phyloP scores from a whole-genome alignment of 1,284 basidiomycete species.

The Lentinus polychrous region DNA sequence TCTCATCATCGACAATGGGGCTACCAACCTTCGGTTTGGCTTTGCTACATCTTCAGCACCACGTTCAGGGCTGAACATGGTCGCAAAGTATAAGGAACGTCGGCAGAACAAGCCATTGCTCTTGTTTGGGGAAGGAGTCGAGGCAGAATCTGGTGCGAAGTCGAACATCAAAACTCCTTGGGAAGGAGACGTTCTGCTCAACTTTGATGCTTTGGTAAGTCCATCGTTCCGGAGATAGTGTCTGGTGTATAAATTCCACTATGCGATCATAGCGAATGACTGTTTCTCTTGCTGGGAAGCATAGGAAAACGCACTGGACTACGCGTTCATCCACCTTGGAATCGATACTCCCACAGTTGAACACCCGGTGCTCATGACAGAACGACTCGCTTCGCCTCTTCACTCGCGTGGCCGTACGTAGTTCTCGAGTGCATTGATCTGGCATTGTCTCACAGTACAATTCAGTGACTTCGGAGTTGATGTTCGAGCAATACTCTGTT shows the following conservation, averaged over 20 bases:
- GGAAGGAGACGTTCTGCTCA: slow-evolving; percentile 87
- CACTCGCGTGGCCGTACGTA: slow-evolving; percentile 81
- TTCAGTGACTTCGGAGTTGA: slow-evolving; percentile 88
- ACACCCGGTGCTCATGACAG: slow-evolving; percentile 93
- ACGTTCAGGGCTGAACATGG: slow-evolving; percentile 58
- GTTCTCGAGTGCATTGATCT: not conserved
- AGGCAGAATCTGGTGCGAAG: slow-evolving; percentile 77
- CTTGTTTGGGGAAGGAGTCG: slow-evolving; percentile 81
- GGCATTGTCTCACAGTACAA: slow-evolving; percentile 4
- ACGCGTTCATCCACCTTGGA: slow-evolving; percentile 83
- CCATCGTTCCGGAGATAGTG: not conserved
- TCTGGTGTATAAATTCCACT: not conserved
- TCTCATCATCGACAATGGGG: slow-evolving; percentile 92
- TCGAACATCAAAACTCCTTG: slow-evolving; percentile 76
- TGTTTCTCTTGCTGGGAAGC: slow-evolving; percentile 24
- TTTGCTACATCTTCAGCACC: slow-evolving; percentile 58
- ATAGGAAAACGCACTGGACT: slow-evolving; percentile 94
- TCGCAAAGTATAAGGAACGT: slow-evolving; percentile 85
- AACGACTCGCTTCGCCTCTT: slow-evolving; percentile 84
- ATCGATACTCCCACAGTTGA: slow-evolving; percentile 75
- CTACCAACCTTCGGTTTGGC: slow-evolving; percentile 85
- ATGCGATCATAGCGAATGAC: slow-evolving; percentile 6
- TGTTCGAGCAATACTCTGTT: slow-evolving; percentile 92
- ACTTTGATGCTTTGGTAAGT: slow-evolving; percentile 86
- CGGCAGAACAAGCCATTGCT: slow-evolving; percentile 74